Evolutionary conservation across 2,329 filamentous ascomycete genomes (phyloP), one percentile per base, ranked within the genome.

Genomic region (Alternaria brassicicola): DNA sequence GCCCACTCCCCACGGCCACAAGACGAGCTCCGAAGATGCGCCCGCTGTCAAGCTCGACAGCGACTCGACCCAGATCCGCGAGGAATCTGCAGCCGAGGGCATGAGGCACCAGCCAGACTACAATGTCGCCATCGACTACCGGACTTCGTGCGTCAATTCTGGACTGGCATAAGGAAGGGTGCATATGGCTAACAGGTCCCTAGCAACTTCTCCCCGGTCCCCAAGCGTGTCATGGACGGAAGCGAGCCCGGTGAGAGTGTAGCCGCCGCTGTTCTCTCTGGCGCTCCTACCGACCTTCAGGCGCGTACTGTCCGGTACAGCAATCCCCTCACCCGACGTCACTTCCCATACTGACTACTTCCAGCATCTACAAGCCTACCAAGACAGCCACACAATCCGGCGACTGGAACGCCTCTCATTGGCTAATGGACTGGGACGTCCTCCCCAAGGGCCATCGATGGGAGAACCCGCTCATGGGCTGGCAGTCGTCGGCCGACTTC

Each of bases 351-450:
- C 57, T 71, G 30, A 70, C 46, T 30, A 4, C 28, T 28, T 12
- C n/a, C 74, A 98, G 94, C 74, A 99, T 99, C 80, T 98, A 91
- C 84, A 88, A 90, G 72, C 92, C 93, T 48, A 76, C 91, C 57
- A 99, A 99, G 82, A 88, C 95, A n/a, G 94, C 95, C 33, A 97
- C 94, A 41, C 95, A 99, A 80, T 98, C 94, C 31, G 94, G 95
- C 64, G 86, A 88, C 70, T 97, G 92, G 90, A 88, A 91, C 75
- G 82, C 86, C 55, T 87, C 91, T 76, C 86, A 90, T 73, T 99
- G 95, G 95, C 89, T 93, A 49, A 96, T 99, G 93, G 95, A 99
- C 78, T 99, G 95, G 95, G 95, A 99, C 77, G 88, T 96, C 47
- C 84, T 98, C 30, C 81, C 85, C 70, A 97, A 96, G 82, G 95